Evolutionary conservation across 2,329 filamentous ascomycete species (phyloP).

Genomic region (Berkeleyomyces basicola): DNA sequence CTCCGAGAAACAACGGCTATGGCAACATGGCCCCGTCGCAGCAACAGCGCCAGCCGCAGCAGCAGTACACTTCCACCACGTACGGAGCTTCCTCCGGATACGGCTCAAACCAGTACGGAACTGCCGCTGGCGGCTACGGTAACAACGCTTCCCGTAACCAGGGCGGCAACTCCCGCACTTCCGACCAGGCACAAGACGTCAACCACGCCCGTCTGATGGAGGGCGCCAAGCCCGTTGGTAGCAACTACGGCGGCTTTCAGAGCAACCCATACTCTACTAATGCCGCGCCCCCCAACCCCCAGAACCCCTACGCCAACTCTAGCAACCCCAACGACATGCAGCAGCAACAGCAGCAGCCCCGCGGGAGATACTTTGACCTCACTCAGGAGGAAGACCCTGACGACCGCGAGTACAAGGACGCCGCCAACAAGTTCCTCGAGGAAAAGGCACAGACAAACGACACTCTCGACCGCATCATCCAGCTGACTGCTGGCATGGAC

Average conservation of each 20-base stretch:
- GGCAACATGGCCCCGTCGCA: constrained; percentile 1
- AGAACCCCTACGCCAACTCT: constrained; percentile 13
- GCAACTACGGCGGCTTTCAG: constrained; percentile 16
- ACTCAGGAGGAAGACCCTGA: constrained; percentile 64
- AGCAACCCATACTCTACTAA: constrained; percentile 15
- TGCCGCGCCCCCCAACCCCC: neutral
- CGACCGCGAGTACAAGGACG: constrained; percentile 49
- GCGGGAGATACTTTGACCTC: constrained; percentile 56
- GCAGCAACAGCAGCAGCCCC: constrained; percentile 34
- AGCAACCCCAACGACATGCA: constrained; percentile 18
- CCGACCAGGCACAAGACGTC: constrained; percentile 29
- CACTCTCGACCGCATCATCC: constrained; percentile 30
- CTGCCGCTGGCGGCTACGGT: constrained; percentile 32
- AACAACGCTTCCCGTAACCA: constrained; percentile 35
- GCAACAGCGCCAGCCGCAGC: constrained; percentile 15
- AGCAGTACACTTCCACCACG: constrained; percentile 3
- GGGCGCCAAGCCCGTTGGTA: constrained; percentile 10
- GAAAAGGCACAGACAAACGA: constrained; percentile 25
- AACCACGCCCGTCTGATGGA: constrained; percentile 20
- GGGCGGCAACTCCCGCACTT: constrained; percentile 31
- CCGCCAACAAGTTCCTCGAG: constrained; percentile 34
- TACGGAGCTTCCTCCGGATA: constrained; percentile 27
- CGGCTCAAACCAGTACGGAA: constrained; percentile 36
- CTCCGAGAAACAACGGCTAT: constrained; percentile 17
- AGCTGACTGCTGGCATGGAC: constrained; percentile 52